A percentile compares a stretch with the other conserved stretches of the same genome.
phyloP scores from a whole-genome alignment of 1,139 yeast species.

The Saccharomyces hybrid region DNA sequence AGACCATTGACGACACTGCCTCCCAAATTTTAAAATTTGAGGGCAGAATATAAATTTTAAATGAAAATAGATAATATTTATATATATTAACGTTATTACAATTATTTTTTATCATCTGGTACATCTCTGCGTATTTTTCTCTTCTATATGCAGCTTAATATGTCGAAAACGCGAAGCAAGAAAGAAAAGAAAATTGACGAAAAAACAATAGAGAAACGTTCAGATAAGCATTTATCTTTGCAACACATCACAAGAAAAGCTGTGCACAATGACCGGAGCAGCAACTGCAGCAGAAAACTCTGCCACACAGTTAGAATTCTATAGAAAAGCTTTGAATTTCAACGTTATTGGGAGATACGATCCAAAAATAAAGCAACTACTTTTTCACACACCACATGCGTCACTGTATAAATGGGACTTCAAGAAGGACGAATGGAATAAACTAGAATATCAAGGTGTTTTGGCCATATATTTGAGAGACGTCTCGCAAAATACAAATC shows the following conservation, averaged over 20 bases:
- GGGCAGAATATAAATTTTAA: slow-evolving; percentile 7
- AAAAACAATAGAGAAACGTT: neutral
- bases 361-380: slow-evolving; percentile 64
- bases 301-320: slow-evolving; percentile 28
- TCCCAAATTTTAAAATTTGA: slow-evolving; percentile 32
- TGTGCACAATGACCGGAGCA: neutral
- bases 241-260: neutral
- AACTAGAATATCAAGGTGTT: slow-evolving; percentile 68
- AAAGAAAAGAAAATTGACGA: neutral
- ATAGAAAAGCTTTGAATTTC: slow-evolving; percentile 63
- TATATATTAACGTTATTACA: neutral
- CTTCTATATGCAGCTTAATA: neutral
- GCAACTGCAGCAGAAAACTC: neutral
- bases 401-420: slow-evolving; percentile 62
- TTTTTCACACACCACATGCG: slow-evolving; percentile 65
- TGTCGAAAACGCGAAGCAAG: neutral
- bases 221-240: neutral
- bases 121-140: neutral
- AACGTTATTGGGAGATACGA: slow-evolving; percentile 81
- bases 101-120: neutral
- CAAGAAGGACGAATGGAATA: slow-evolving; percentile 67
- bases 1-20: slow-evolving; percentile 37
- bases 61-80: neutral
- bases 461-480: slow-evolving; percentile 70
- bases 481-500: slow-evolving; percentile 18